A percentile compares a stretch with the other conserved stretches of the same genome.
Conservation (phyloP, 2,329 filamentous ascomycete species). For the Phaeosphaeriaceae sp. region DNA sequence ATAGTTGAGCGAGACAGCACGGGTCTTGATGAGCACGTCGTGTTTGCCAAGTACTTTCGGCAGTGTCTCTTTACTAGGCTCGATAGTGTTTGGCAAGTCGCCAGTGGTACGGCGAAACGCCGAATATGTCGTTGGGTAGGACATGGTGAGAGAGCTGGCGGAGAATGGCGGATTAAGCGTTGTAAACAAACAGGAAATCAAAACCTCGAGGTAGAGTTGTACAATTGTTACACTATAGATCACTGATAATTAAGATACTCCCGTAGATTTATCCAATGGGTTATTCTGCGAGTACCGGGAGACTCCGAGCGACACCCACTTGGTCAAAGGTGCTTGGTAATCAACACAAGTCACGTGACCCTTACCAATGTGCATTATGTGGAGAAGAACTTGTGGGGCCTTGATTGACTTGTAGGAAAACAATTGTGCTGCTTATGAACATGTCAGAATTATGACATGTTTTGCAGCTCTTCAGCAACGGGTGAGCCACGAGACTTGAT, state of each 20-base stretch:
- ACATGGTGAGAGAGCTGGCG: background rate
- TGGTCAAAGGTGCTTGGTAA: background rate
- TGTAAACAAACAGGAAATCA: background rate
- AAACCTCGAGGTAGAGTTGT: background rate
- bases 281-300: no score
- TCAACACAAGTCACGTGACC: background rate
- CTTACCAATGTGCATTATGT: background rate
- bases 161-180: background rate
- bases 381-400: background rate
- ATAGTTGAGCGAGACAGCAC: conserved; percentile 21
- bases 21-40: conserved; percentile 21
- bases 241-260: background rate
- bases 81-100: background rate
- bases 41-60: background rate
- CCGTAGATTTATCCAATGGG: no score
- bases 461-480: no score
- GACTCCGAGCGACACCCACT: no score
- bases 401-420: background rate
- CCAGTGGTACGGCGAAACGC: background rate
- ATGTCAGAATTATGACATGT: no score
- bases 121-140: background rate
- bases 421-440: no score
- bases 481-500: no score
- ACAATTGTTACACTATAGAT: background rate
- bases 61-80: background rate